Conservation (phyloP, 768 basidiomycete species). For the Hygrophorus russula region DNA sequence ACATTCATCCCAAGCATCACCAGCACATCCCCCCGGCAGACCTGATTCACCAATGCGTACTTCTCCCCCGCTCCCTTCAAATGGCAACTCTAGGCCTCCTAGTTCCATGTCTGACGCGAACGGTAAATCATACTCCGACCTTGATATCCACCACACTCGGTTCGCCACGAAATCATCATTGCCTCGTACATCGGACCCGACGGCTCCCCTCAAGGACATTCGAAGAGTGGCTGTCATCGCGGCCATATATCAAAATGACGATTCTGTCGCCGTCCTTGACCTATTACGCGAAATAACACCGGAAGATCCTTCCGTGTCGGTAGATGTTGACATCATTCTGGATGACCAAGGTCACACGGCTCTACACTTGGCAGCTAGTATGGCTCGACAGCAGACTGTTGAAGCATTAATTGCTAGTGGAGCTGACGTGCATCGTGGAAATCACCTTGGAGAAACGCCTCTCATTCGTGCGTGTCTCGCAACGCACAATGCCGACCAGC, state of each 20-base stretch:
- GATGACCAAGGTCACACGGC: conserved; percentile 95
- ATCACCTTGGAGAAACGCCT: conserved; percentile 89
- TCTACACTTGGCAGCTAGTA: conserved; percentile 84
- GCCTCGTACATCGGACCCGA: conserved; percentile 40
- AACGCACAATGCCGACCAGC: conserved; percentile 72
- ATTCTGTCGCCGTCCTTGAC: conserved; percentile 49
- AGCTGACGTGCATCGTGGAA: conserved; percentile 85
- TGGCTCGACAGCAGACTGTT: conserved; percentile 60
- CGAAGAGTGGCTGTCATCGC: conserved; percentile 55
- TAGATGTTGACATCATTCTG: conserved; percentile 74
- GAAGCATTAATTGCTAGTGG: conserved; percentile 64
- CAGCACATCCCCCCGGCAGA: conserved; percentile 3
- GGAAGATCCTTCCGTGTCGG: conserved; percentile 16
- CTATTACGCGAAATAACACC: conserved; percentile 54
- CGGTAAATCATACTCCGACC: conserved; percentile 30
- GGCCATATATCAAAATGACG: conserved; percentile 59
- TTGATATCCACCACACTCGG: conserved; percentile 38
- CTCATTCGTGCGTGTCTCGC: conserved; percentile 87
- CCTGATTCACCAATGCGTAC: background rate
- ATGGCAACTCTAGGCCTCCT: conserved; percentile 36
- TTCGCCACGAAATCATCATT: conserved; percentile 58
- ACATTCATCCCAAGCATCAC: conserved; percentile 19
- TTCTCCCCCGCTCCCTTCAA: conserved; percentile 21
- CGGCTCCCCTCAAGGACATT: conserved; percentile 38
- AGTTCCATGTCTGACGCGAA: conserved; percentile 32